phyloP scores from a whole-genome alignment of 495 filamentous ascomycete species.

The Aspergillus homomorphus region DNA sequence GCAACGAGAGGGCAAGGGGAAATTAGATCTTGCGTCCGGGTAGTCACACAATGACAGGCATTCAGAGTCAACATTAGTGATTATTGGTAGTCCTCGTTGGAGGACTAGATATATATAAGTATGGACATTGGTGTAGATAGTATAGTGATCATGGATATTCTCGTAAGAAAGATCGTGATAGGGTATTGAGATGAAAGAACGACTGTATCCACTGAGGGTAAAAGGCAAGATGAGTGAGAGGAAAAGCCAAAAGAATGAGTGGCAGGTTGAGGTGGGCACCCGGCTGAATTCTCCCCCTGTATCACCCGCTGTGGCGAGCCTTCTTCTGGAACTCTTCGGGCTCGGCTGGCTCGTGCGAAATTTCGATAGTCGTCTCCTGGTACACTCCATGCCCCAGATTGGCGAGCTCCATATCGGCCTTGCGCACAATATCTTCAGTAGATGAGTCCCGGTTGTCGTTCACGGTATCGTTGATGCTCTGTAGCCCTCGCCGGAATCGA shows the following conservation, averaged over 20 bases:
- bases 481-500: slow-evolving; percentile 24
- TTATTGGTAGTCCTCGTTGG: not conserved
- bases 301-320: slow-evolving; percentile 13
- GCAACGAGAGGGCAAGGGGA: not conserved
- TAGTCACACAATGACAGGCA: too few species aligned
- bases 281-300: not conserved
- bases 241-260: not conserved
- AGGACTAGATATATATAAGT: not conserved
- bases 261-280: not conserved
- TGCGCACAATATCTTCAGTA: slow-evolving; percentile 38
- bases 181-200: not conserved
- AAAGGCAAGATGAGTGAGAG: not conserved
- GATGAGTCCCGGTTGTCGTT: slow-evolving; percentile 33
- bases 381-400: slow-evolving; percentile 35
- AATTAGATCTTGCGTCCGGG: too few species aligned
- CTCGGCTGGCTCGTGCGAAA: slow-evolving; percentile 35
- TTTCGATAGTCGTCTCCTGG: slow-evolving; percentile 43
- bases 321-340: slow-evolving; percentile 15
- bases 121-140: not conserved
- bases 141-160: not conserved
- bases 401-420: slow-evolving; percentile 31
- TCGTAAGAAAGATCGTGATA: not conserved
- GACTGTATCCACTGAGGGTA: not conserved
- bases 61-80: not conserved
- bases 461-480: slow-evolving; percentile 21